Evolutionary conservation across 345 rosid genomes (phyloP).

Genomic region (Acer negundo): DNA sequence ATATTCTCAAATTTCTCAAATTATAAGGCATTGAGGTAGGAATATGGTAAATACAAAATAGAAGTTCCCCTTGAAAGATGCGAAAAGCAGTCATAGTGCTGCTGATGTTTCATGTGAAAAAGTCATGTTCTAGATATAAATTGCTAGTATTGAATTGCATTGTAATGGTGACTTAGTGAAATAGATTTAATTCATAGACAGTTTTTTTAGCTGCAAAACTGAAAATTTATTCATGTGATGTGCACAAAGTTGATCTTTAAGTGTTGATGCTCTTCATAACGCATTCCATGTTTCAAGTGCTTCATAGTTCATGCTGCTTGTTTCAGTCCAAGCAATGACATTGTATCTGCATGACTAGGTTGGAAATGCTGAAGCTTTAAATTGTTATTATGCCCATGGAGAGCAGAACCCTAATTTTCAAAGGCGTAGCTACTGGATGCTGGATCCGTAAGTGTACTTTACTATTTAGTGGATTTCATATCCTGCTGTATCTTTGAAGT

Average conservation of each 20-base stretch:
- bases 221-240: not conserved
- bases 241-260: not conserved
- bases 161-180: not conserved
- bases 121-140: not conserved
- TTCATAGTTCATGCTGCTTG: constrained; percentile 5
- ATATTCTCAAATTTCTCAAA: not conserved
- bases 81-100: not conserved
- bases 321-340: constrained; percentile 13
- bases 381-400: constrained; percentile 97
- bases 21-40: not conserved
- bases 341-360: constrained; percentile 58
- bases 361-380: constrained; percentile 80
- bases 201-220: not conserved
- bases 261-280: not conserved
- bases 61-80: not conserved
- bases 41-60: not conserved
- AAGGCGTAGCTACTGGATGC: constrained; percentile 98
- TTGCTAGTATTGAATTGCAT: not conserved
- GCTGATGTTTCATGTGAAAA: not conserved
- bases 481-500: not conserved
- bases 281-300: constrained; percentile 13
- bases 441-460: constrained; percentile 75
- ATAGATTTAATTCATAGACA: not conserved
- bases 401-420: constrained; percentile 75
- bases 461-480: not conserved